Base-by-base conservation (phyloP, 495 filamentous ascomycete genomes). In the Lasiosphaeria miniovina region DNA sequence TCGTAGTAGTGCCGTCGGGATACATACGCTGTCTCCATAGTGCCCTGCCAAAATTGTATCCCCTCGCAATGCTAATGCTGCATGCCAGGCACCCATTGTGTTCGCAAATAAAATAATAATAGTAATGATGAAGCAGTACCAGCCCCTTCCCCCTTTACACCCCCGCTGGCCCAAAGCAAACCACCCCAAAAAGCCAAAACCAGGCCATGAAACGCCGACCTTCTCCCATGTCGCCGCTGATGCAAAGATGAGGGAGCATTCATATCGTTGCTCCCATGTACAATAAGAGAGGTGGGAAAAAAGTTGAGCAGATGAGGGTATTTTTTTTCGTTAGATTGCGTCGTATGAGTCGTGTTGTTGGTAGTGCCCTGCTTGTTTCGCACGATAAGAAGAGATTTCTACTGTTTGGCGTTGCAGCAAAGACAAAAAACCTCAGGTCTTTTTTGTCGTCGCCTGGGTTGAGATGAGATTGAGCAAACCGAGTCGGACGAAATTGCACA, bases 381-480 rank as follows among this genome's bases (percentile, higher is more conserved):
- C 8, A 14, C 12, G 15, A 46, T 46, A 14, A 46, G 43, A 11
- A 0, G 43, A 46, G 43, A 46, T 46, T 46, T 46, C 43, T 2
- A 2, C 3, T 46, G 4, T 5, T 46, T 24, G 24, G 24, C 24
- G 24, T 46, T 46, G 43, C 15, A 46, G 43, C 43, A 46, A 46
- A 24, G 17, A 51, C 49, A 51, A 51, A 32, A 9, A 32, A 24
- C 24, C 24, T 24, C 24, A 2, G 24, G 24, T 24, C 24, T 24
- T 24, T 24, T 24, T 51, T 14, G 7, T 9, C 10, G 51, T 36
- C 36, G 51, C 38, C 36, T 36, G 32, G n/a, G 10, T 0, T 36
- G 51, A 53, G 51, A 8, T 53, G 51, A 36, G 51, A 53, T 53
- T 53, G 10, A n/a, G 12, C 4, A 46, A 46, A n/a, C 43, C 24